Evolutionary conservation across 768 basidiomycete species (phyloP), one percentile per base, ranked within the genome.

Genomic region (Leccinum boreale): DNA sequence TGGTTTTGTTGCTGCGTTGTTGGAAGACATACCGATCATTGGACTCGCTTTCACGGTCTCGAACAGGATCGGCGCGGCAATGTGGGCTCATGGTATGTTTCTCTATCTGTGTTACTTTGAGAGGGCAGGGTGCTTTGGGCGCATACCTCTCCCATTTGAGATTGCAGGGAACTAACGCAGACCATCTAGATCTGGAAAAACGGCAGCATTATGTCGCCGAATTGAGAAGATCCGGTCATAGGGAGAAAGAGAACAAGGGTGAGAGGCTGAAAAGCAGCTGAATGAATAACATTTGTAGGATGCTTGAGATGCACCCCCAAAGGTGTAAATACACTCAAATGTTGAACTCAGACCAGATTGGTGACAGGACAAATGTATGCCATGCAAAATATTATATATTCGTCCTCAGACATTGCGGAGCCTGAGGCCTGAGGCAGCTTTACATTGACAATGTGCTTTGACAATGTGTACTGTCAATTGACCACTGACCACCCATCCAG

Each of bases 11-110:
- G 90, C 94, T 0, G 85, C 92, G 0, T 74, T 96, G 5, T 76
- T 94, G 3, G 94, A 97, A 72, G 80, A 81, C 2, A 73, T 96
- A 0, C 94, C 94, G 0, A 80, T 97, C 57, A 66, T 93, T 3
- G 94, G 94, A 0, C 74, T 96, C 5, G 72, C 89, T 10, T 92
- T 96, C 68, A 86, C 86, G 2, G 78, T 96, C 17, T 94, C 92
- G 0, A 95, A 96, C 68, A 80, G 92, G 6, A 82, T 96, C 24
- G 94, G 94, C 6, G 94, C 92, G 3, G 93, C 93, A 1, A 96
- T 97, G 94, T 97, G 93, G 89, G 89, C 90, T 5, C 85, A 87
- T 61, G 90, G 88, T 90, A 56, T 15, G 77, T 65, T 21, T n/a
- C 15, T 17, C 0, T 15, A 24, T 42, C 17, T 42, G 1, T 46